Evolutionary conservation across 1,284 basidiomycete species (phyloP), one percentile per base, ranked within the genome.

Genomic region (Papiliotrema nemorosa): DNA sequence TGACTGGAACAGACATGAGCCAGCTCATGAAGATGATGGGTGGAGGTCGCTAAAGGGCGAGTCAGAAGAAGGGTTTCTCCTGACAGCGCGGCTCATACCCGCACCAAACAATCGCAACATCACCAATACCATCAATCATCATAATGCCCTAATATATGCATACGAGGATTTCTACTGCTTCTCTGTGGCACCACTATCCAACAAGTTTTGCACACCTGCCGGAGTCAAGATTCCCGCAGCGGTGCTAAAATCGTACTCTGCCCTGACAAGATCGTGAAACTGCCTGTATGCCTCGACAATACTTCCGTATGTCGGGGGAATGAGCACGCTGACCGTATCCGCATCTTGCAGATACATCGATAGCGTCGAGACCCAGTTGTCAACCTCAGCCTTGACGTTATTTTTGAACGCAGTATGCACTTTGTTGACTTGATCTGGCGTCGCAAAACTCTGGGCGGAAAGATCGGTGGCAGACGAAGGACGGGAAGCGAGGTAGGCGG

Each of bases 341-440:
- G 82, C 79, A 58, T 90, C 87, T 57, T 86, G 84, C 13, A 96
- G 78, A 66, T 91, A 94, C 49, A 88, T 63, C 64, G 80, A 77
- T 58, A 91, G 71, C 42, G 81, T 77, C 5, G 70, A 77, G 14
- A 82, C 78, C 55, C 77, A 80, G 2, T 72, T 71, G 24, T 78
- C 79, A n/a, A 89, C 74, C 59, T 85, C 82, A 2, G 78, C 75
- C 37, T 44, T 50, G 10, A 55, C 81, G 0, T 77, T 69, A 10
- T 66, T 65, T 45, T 78, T 75, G 71, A 86, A 87, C 33, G 76
- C 75, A 2, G 76, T 74, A 52, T 86, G 81, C 2, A 83, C 76
- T 5, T 64, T 69, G 39, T 78, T 74, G 21, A 79, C 71, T 22
- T 72, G 61, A 4, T 67, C 64, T 0, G 74, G 60, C 1, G 67